A percentile compares a stretch with the other conserved stretches of the same genome.
Conservation (phyloP, 163 green algal genomes). For the Scenedesmus sp. region DNA sequence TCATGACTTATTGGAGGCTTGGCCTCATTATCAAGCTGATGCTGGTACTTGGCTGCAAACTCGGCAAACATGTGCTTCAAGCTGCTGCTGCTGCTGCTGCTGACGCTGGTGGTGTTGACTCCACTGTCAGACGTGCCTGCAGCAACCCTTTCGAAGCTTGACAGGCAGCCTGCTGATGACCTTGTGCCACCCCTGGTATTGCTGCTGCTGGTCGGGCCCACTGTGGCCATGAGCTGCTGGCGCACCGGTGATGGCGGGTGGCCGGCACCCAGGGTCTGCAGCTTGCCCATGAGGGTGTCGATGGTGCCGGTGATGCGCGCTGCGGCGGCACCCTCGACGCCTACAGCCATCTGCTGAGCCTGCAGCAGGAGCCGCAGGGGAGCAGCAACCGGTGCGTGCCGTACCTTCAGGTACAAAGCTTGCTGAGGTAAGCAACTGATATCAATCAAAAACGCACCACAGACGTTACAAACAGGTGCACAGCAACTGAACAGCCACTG, state of each 20-base stretch:
- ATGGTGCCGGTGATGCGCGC: constrained; percentile 32
- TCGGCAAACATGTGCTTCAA: constrained; percentile 36
- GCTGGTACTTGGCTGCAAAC: constrained; percentile 36
- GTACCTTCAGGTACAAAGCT: no score
- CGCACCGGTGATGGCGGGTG: neutral
- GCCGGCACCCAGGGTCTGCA: neutral
- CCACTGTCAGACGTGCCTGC: neutral
- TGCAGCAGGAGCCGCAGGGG: neutral
- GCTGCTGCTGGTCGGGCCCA: constrained; percentile 10
- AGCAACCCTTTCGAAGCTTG: neutral
- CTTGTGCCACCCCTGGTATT: neutral
- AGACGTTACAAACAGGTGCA: no score
- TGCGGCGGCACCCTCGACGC: constrained; percentile 17
- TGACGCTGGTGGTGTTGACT: no score
- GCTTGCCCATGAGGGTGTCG: constrained; percentile 12
- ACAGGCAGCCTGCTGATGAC: neutral
- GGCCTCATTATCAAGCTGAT: neutral
- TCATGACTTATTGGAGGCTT: neutral
- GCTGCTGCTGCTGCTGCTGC: neutral
- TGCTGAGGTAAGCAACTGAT: no score
- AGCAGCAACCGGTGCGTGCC: neutral
- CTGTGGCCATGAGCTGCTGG: constrained; percentile 23
- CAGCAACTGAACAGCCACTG: no score
- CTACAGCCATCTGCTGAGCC: constrained; percentile 33
- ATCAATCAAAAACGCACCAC: no score